Evolutionary conservation across 768 basidiomycete genomes (phyloP).

Genomic region (Kwoniella mangroviensis): DNA sequence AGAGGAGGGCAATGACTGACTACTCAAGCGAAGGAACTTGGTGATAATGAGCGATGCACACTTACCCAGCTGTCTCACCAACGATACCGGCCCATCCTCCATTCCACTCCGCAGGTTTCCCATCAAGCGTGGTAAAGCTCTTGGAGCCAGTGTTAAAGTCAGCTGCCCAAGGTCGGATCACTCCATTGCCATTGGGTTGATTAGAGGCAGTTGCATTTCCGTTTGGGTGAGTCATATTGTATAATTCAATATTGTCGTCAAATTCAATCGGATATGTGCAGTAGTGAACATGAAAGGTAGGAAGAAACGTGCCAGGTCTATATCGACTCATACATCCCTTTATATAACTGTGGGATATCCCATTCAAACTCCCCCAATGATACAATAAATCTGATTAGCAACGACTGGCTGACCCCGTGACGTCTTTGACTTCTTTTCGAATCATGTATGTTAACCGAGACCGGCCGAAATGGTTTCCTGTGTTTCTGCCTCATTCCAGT

Average conservation of each 20-base stretch:
- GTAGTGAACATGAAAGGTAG: no score
- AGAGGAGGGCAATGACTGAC: no score
- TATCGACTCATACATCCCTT: background rate
- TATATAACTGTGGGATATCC: background rate
- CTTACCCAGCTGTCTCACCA: slow-evolving; percentile 19
- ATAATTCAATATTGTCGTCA: no score
- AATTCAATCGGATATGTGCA: no score
- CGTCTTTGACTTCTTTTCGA: background rate
- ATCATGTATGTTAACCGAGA: background rate
- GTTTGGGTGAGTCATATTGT: slow-evolving; percentile 6
- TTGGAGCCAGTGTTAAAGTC: slow-evolving; percentile 15
- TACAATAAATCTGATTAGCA: background rate
- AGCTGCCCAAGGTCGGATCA: slow-evolving; percentile 17
- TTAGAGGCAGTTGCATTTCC: background rate
- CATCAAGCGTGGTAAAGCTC: slow-evolving; percentile 20
- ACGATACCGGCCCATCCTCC: slow-evolving; percentile 16
- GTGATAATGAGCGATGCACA: background rate
- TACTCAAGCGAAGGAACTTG: background rate
- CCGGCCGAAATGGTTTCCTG: background rate
- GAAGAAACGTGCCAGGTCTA: no score
- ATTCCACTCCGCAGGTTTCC: slow-evolving; percentile 21
- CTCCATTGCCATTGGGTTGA: slow-evolving; percentile 8
- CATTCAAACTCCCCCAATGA: background rate
- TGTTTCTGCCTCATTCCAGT: no score
- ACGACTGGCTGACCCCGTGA: background rate